Evolutionary conservation across 1,284 basidiomycete genomes (phyloP), one percentile per base, ranked within the genome.

Genomic region (Ganoderma resinaceum): DNA sequence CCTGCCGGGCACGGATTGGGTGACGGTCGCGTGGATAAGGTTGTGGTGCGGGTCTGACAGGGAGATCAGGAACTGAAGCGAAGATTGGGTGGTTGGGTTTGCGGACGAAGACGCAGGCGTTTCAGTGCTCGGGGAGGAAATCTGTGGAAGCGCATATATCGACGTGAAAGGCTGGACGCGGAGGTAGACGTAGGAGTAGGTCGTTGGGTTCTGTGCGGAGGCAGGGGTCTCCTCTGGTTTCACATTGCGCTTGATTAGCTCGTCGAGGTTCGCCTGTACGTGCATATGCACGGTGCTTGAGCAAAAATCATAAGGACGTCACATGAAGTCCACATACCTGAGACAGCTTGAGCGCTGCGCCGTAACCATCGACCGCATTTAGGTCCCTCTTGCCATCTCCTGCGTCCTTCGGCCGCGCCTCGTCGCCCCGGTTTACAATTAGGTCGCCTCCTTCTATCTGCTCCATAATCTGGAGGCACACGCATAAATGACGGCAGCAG

Each of bases 381-480:
- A 99, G 82, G 71, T 97, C 90, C 58, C 95, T 84, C 65, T 83
- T 81, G 66, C 78, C 68, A 55, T 82, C 82, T n/a, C 80, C 76
- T 8, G 75, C 72, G 8, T 89, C 87, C 75, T 90, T 93, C 20
- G 89, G 91, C 64, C 84, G 86, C 49, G 86, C 91, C 78, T 91
- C 93, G 75, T 91, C 85, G n/a, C 94, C 93, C 76, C 90, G 88
- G 77, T 97, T 96, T 46, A 98, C 92, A 61, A 97, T 83, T 55
- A 98, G 86, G 77, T 97, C 95, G 26, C 96, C 96, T 26, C 94
- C 95, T 78, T 97, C 93, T 2, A 98, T 94, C 84, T 97, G 96
- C 75, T 97, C 96, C 84, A 98, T 89, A 66, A 98, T 89, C 91
- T 96, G 75, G 38, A 42, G 38, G 66, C 65, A 38, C 60, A 60